These are phyloP conservation scores for Crithidia bombi DNA, from an alignment of 208 protist species.

Conservation along the genomic window DNA sequence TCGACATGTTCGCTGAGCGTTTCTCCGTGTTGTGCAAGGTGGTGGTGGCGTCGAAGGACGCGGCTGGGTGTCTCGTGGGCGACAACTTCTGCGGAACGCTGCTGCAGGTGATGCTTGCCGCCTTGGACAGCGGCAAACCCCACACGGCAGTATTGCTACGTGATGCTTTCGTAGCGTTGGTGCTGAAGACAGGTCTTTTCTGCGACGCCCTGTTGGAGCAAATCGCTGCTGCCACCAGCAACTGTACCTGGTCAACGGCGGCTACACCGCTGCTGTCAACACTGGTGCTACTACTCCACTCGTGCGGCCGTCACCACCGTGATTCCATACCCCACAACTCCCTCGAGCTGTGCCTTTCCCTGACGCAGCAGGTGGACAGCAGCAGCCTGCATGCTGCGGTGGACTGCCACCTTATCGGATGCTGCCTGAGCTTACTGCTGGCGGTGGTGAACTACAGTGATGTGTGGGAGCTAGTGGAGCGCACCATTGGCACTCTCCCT, in stretches of 20 bases:
- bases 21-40: slow-evolving; percentile 49
- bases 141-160: slow-evolving; percentile 47
- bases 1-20: slow-evolving; percentile 41
- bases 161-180: slow-evolving; percentile 47
- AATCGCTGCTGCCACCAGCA: slow-evolving; percentile 39
- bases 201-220: slow-evolving; percentile 42
- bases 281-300: slow-evolving; percentile 49
- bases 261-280: slow-evolving; percentile 54
- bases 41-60: slow-evolving; percentile 25
- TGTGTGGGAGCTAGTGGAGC: slow-evolving; percentile 59
- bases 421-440: slow-evolving; percentile 58
- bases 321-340: slow-evolving; percentile 52
- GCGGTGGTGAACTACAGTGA: slow-evolving; percentile 67
- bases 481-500: slow-evolving; percentile 37
- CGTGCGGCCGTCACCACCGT: slow-evolving; percentile 35
- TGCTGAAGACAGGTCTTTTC: slow-evolving; percentile 50
- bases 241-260: slow-evolving; percentile 34
- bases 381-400: slow-evolving; percentile 31
- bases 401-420: slow-evolving; percentile 57
- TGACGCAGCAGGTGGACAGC: slow-evolving; percentile 42
- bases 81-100: slow-evolving; percentile 36
- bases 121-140: slow-evolving; percentile 12
- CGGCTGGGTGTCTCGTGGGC: slow-evolving; percentile 20
- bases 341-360: slow-evolving; percentile 64
- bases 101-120: slow-evolving; percentile 46